A percentile compares a stretch with the other conserved stretches of the same genome.
phyloP scores from a whole-genome alignment of 192 early-diverging fungal genomes.

The Rhizoclosmatium globosum region DNA sequence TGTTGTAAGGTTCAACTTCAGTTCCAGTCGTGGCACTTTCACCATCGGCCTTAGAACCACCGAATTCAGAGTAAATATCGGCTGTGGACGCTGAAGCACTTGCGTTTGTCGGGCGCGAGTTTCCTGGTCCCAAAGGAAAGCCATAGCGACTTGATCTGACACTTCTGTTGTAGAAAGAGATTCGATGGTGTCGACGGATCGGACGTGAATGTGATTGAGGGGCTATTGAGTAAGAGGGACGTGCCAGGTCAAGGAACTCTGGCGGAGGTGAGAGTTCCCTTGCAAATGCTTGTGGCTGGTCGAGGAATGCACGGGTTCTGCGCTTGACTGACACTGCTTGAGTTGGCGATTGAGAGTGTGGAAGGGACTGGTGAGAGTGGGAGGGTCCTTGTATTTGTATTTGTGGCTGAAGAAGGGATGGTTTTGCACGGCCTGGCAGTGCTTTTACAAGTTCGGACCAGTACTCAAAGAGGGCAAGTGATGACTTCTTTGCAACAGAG shows the following conservation, averaged over 20 bases:
- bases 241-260: not conserved
- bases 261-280: not conserved
- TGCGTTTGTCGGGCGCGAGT: not conserved
- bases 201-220: not conserved
- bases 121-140: not conserved
- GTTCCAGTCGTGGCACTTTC: constrained; percentile 16
- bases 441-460: too few species aligned
- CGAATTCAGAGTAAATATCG: constrained; percentile 1
- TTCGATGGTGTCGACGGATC: not conserved
- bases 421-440: too few species aligned
- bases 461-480: too few species aligned
- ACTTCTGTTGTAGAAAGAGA: constrained; percentile 21
- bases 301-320: not conserved
- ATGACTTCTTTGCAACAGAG: too few species aligned
- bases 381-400: too few species aligned
- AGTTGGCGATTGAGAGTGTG: too few species aligned
- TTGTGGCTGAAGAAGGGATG: too few species aligned
- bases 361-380: too few species aligned
- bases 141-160: constrained; percentile 5
- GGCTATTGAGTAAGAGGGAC: not conserved
- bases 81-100: not conserved
- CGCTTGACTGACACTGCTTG: too few species aligned
- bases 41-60: not conserved
- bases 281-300: not conserved
- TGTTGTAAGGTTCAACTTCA: not conserved